A percentile compares a stretch with the other conserved stretches of the same genome.
Conservation (phyloP, 2,329 filamentous ascomycete species). For the Colletotrichum magnum region DNA sequence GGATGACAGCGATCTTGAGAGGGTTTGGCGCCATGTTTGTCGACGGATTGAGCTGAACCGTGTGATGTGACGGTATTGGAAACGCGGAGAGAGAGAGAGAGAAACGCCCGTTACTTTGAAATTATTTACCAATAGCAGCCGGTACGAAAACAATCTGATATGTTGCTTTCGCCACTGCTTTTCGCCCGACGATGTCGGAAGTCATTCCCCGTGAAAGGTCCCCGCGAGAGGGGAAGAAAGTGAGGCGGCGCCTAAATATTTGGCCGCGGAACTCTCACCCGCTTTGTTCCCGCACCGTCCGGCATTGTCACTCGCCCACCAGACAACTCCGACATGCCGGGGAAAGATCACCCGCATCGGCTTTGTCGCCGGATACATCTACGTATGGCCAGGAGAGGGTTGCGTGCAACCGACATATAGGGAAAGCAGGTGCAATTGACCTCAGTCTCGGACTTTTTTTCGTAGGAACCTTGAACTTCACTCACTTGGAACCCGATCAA, state of each 20-base stretch:
- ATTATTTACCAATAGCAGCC: no score
- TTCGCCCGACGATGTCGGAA: constrained; percentile 4
- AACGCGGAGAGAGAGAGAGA: not conserved
- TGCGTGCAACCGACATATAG: not conserved
- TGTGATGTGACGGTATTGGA: not conserved
- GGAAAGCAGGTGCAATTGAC: not conserved
- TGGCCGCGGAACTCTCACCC: constrained; percentile 17
- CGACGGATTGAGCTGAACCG: no score
- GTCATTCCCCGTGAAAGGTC: constrained; percentile 1
- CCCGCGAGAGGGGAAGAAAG: not conserved
- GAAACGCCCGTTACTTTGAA: not conserved
- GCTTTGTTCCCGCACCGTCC: constrained; percentile 34
- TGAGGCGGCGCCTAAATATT: constrained; percentile 20
- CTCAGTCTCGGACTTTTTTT: not conserved
- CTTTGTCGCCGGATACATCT: not conserved
- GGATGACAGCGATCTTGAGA: constrained; percentile 71
- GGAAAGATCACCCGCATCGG: not conserved
- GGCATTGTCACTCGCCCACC: not conserved
- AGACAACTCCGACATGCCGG: constrained; percentile 6
- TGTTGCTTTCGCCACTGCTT: no score
- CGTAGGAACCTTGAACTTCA: not conserved
- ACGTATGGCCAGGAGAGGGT: no score
- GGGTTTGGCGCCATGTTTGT: constrained; percentile 23
- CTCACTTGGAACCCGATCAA: not conserved
- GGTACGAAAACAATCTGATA: no score